phyloP scores from a whole-genome alignment of 257 asterid genomes.

The Lycium ferocissimum region DNA sequence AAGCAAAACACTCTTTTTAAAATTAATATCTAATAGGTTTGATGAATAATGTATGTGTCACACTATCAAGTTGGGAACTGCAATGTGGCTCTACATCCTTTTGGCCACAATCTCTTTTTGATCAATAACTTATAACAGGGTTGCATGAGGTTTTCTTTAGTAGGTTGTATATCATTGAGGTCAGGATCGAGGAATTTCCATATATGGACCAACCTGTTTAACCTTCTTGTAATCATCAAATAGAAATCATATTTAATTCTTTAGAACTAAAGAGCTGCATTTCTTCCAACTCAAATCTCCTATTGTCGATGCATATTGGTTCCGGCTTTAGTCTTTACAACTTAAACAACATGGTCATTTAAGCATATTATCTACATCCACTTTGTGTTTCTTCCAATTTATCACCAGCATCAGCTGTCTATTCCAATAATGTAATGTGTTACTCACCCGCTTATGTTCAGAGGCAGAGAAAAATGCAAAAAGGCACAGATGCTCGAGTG shows the following conservation, averaged over 20 bases:
- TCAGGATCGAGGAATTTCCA: constrained; percentile 8
- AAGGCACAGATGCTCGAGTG: constrained; percentile 46
- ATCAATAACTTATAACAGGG: not conserved
- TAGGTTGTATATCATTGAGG: constrained; percentile 10
- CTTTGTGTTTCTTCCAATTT: constrained; percentile 3
- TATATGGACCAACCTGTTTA: constrained; percentile 10
- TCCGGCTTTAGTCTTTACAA: constrained; percentile 17
- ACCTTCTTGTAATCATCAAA: not conserved
- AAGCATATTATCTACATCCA: not conserved
- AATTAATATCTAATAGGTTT: not conserved
- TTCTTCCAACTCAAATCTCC: constrained; percentile 12
- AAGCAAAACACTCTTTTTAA: not conserved
- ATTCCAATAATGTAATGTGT: not conserved
- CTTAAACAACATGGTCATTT: constrained; percentile 5
- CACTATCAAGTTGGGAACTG: not conserved
- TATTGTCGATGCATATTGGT: not conserved
- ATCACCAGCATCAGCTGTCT: not conserved
- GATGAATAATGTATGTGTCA: not conserved
- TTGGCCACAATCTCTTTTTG: too few relatives aligned
- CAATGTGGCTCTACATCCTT: constrained; percentile 7
- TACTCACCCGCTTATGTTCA: constrained; percentile 40
- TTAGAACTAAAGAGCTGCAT: not conserved
- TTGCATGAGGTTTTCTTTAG: not conserved
- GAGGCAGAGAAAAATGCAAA: constrained; percentile 36
- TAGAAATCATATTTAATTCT: constrained; percentile 1